Evolutionary conservation across 352 stramenopile species (phyloP).

Genomic region (Phytophthora pseudosyringae): DNA sequence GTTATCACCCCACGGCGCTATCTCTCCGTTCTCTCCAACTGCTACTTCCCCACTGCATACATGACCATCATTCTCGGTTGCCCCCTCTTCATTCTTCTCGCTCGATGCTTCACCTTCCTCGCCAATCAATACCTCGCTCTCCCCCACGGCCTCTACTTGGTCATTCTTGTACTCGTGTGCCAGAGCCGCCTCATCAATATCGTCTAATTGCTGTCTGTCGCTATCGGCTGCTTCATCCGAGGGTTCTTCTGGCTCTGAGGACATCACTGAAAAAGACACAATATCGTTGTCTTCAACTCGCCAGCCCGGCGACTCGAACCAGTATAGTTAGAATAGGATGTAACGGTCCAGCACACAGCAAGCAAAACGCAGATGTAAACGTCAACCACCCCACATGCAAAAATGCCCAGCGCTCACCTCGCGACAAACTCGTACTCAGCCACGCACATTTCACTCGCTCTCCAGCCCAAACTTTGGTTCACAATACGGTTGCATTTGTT

Average conservation of each 20-base stretch:
- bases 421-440: neutral
- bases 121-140: neutral
- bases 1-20: conserved; percentile 19
- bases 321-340: conserved; percentile 11
- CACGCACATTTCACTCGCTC: conserved; percentile 4
- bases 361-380: neutral
- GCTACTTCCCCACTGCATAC: neutral
- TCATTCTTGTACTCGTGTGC: neutral
- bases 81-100: neutral
- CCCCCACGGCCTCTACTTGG: neutral
- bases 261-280: conserved; percentile 10
- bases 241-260: conserved; percentile 12
- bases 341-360: conserved; percentile 25
- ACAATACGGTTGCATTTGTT: conserved; percentile 45
- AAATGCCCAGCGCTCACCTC: neutral
- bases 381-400: conserved; percentile 6
- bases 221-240: conserved; percentile 2
- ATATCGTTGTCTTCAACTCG: conserved; percentile 8
- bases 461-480: conserved; percentile 27
- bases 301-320: conserved; percentile 3
- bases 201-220: neutral
- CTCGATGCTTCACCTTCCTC: neutral
- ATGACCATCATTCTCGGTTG: neutral
- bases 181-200: neutral
- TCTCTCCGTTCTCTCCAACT: conserved; percentile 5